Evolutionary conservation across 176 grass and related monocot species (phyloP), one percentile per base, ranked within the genome.

Genomic region (Carex cristatella): DNA sequence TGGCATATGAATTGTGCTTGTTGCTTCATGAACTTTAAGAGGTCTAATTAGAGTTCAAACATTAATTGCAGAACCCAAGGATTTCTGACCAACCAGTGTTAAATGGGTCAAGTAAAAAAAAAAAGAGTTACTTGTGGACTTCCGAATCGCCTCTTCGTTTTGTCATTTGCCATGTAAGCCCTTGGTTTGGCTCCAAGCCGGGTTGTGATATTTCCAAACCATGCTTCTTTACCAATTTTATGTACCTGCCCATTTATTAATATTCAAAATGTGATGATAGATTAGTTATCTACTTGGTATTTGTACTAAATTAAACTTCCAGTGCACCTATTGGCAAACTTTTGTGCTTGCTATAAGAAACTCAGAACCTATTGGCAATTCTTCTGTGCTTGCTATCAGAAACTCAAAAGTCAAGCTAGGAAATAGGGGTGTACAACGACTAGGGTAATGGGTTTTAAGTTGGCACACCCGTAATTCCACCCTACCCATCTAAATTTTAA

Each of bases 161-260:
- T 61, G 97, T 99, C 93, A 99, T 99, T 88, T 94, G 93, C 97
- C 97, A 99, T 81, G 97, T 99, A 32, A 99, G 86, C 79, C 93
- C 97, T 89, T 60, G 93, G 79, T 95, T 92, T 86, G 93, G 97
- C 80, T 96, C 88, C 86, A 99, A 92, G 85, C 93, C 93, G 80
- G 97, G 97, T 74, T 99, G 97, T 57, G 97, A 99, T 46, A 99
- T 99, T 82, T 99, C 97, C 75, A 99, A 65, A 65, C 97, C 93
- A 91, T 99, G 93, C 85, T 96, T 99, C 88, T 91, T 96, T 81
- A 99, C 93, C 82, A 99, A 90, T 69, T 94, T 91, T 73, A 99
- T 95, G 57, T 99, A 99, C 82, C 97, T 99, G 59, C 10, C 64
- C 71, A 53, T 73, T 84, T 23, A 56, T 46, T 19, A 16, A 35